phyloP scores from a whole-genome alignment of 2,329 filamentous ascomycete species.

The Ceratocystis papillata region DNA sequence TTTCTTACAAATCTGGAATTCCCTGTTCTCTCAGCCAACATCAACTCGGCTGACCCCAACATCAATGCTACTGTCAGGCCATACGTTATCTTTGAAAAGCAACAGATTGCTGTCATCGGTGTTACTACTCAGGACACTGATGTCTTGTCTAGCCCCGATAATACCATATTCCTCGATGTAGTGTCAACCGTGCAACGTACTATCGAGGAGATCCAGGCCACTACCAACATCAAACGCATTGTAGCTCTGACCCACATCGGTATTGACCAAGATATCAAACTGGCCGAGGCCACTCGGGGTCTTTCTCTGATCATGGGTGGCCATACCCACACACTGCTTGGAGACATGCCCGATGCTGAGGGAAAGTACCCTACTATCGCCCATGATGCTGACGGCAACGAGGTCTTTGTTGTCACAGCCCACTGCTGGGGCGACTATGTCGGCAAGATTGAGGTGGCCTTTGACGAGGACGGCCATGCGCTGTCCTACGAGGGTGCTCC shows the following conservation, averaged over 20 bases:
- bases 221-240: constrained; percentile 53
- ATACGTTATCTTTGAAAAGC: constrained; percentile 52
- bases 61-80: constrained; percentile 55
- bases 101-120: constrained; percentile 52
- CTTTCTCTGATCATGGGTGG: constrained; percentile 59
- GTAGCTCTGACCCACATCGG: constrained; percentile 58
- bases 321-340: constrained; percentile 50
- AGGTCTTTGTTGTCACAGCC: constrained; percentile 57
- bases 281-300: constrained; percentile 49
- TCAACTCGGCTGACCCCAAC: constrained; percentile 47
- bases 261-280: constrained; percentile 51
- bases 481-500: constrained; percentile 53
- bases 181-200: constrained; percentile 49
- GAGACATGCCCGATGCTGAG: constrained; percentile 45
- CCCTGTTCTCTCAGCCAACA: constrained; percentile 52
- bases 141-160: constrained; percentile 47
- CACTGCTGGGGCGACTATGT: constrained; percentile 60
- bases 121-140: constrained; percentile 51
- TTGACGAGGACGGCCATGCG: constrained; percentile 49
- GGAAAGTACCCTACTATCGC: constrained; percentile 55
- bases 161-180: constrained; percentile 49
- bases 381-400: constrained; percentile 49
- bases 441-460: constrained; percentile 56
- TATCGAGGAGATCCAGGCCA: constrained; percentile 50
- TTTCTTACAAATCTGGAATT: constrained; percentile 55